phyloP scores from a whole-genome alignment of 176 grass and related monocot species.

The Tillandsia leiboldiana region DNA sequence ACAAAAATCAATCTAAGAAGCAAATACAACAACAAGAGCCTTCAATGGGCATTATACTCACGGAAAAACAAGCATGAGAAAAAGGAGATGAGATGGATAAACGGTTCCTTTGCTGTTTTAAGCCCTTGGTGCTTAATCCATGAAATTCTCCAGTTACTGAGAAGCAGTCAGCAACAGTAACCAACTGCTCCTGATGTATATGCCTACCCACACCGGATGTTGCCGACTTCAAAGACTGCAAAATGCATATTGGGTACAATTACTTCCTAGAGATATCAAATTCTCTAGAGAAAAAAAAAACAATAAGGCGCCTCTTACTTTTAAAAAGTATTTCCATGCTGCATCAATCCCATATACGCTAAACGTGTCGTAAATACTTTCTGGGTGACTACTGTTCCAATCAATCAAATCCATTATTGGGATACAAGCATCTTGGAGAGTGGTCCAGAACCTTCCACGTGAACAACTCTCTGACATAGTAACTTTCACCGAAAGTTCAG shows the following conservation, averaged over 20 bases:
- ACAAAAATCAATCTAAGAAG: not conserved
- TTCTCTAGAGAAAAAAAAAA: slow-evolving; percentile 23
- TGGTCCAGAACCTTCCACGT: slow-evolving; percentile 50
- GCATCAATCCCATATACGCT: slow-evolving; percentile 69
- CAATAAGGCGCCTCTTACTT: slow-evolving; percentile 30
- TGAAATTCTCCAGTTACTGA: slow-evolving; percentile 75
- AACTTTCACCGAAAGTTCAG: slow-evolving; percentile 65
- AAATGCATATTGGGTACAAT: slow-evolving; percentile 13
- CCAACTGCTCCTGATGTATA: slow-evolving; percentile 48
- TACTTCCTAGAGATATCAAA: slow-evolving; percentile 4
- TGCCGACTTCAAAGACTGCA: slow-evolving; percentile 65
- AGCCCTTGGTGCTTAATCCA: slow-evolving; percentile 57
- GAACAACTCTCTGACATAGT: slow-evolving; percentile 57
- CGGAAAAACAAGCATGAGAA: slow-evolving; percentile 84
- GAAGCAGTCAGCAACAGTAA: slow-evolving; percentile 56
- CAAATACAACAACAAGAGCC: not conserved
- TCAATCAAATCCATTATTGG: slow-evolving; percentile 78
- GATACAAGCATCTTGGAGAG: slow-evolving; percentile 71
- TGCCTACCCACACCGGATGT: slow-evolving; percentile 58
- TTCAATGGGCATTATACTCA: slow-evolving; percentile 26
- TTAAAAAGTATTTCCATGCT: slow-evolving; percentile 67
- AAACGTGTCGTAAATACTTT: slow-evolving; percentile 49
- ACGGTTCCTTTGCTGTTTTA: slow-evolving; percentile 49
- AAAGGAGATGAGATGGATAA: slow-evolving; percentile 77
- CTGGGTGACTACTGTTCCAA: slow-evolving; percentile 63